A percentile compares a stretch with the other conserved stretches of the same genome.
Conservation (phyloP, 2,329 filamentous ascomycete species). For the Beauveria scarabaeidicola region DNA sequence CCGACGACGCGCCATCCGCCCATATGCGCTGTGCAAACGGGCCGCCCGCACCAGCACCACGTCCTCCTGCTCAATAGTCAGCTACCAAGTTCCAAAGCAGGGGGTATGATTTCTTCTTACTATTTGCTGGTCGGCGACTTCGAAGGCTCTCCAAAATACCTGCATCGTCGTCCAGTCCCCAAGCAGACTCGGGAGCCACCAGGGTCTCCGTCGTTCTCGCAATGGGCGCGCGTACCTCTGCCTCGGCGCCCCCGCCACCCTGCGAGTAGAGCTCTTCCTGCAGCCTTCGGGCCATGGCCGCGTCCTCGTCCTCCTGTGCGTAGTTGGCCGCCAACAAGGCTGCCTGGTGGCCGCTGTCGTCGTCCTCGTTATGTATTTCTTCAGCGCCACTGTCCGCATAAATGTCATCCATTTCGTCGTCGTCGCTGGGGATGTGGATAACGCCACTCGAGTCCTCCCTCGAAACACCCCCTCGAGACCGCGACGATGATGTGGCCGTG, state of each 20-base stretch:
- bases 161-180: constrained; percentile 44
- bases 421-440: constrained; percentile 71
- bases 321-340: constrained; percentile 32
- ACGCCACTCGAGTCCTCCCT: constrained; percentile 29
- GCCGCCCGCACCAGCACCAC: constrained; percentile 18
- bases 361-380: constrained; percentile 30
- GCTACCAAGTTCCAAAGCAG: not conserved
- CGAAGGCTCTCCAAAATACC: constrained; percentile 60
- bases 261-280: constrained; percentile 83
- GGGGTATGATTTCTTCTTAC: constrained; percentile 18
- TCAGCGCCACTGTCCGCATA: constrained; percentile 21
- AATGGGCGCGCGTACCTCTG: constrained; percentile 80
- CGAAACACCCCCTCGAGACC: constrained; percentile 18
- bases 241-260: constrained; percentile 34
- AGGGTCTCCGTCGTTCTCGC: constrained; percentile 86
- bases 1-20: constrained; percentile 20
- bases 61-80: constrained; percentile 9
- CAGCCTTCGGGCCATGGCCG: constrained; percentile 80
- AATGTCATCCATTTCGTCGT: constrained; percentile 36
- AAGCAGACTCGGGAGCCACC: constrained; percentile 55
- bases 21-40: constrained; percentile 33
- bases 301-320: constrained; percentile 74
- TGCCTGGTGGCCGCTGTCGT: constrained; percentile 28
- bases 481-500: constrained; percentile 17
- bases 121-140: constrained; percentile 27